Conservation (phyloP, 768 basidiomycete species). For the Trametes villosa region DNA sequence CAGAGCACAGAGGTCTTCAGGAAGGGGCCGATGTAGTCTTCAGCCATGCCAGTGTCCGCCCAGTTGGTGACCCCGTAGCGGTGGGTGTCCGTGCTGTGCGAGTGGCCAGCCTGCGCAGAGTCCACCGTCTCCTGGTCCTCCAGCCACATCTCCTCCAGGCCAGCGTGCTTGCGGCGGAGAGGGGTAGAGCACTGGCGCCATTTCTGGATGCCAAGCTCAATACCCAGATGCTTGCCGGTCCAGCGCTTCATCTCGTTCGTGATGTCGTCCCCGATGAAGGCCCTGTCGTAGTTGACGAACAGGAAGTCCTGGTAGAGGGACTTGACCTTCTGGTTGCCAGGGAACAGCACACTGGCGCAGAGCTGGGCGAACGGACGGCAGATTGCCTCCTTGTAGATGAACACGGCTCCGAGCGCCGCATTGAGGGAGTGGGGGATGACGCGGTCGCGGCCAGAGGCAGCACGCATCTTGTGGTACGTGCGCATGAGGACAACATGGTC, state of each 20-base stretch:
- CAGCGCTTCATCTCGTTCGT: not conserved
- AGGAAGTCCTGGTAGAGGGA: slow-evolving; percentile 9
- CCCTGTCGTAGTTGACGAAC: slow-evolving; percentile 13
- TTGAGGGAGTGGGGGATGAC: slow-evolving; percentile 16
- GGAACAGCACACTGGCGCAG: not conserved
- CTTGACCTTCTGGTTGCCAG: slow-evolving; percentile 5
- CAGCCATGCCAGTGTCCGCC: not conserved
- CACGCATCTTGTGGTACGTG: slow-evolving; percentile 15
- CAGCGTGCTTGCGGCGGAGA: slow-evolving; percentile 8
- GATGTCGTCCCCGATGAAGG: slow-evolving; percentile 7
- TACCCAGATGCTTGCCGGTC: not conserved
- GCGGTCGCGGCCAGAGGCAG: slow-evolving; percentile 1
- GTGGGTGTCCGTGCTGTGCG: not conserved
- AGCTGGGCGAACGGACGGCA: slow-evolving; percentile 12
- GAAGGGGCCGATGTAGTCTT: slow-evolving; percentile 10
- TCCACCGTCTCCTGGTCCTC: slow-evolving; percentile 13
- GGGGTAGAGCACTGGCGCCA: slow-evolving; percentile 15
- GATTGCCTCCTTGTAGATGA: slow-evolving; percentile 9
- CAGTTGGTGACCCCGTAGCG: slow-evolving; percentile 3
- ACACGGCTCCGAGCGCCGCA: slow-evolving; percentile 1
- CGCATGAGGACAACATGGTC: slow-evolving; percentile 5
- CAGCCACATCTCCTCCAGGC: slow-evolving; percentile 11
- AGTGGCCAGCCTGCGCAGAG: slow-evolving; percentile 7
- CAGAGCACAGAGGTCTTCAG: not conserved
- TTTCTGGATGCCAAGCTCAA: slow-evolving; percentile 12